These are phyloP conservation scores for Aspergillus sp. DNA, from an alignment of 2,329 filamentous ascomycete genomes.

Conservation along the genomic window DNA sequence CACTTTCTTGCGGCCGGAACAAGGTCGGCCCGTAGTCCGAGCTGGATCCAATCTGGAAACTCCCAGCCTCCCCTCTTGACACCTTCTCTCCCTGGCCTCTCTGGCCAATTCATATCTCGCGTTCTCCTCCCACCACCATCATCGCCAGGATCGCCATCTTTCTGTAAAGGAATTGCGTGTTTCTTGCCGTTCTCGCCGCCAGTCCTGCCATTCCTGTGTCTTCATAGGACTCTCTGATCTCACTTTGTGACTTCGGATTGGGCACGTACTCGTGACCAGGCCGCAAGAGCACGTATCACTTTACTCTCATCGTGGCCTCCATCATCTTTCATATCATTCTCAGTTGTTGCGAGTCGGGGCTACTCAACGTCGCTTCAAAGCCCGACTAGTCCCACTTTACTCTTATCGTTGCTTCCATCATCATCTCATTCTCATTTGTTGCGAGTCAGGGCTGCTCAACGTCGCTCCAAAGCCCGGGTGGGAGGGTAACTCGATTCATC, in stretches of 20 bases:
- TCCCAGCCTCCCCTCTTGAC: not conserved
- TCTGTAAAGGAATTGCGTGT: conserved; percentile 13
- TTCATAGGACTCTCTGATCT: conserved; percentile 25
- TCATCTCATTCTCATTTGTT: conserved; percentile 10
- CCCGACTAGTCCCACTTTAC: conserved; percentile 21
- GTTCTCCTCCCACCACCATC: not conserved
- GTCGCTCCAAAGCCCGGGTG: conserved; percentile 24
- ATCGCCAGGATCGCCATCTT: not conserved
- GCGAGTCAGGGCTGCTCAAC: conserved; percentile 27
- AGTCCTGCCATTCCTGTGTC: conserved; percentile 27
- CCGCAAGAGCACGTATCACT: conserved; percentile 19
- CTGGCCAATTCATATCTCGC: not conserved
- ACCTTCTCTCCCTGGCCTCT: not conserved
- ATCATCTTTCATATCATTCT: conserved; percentile 8
- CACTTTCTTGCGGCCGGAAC: too few relatives aligned
- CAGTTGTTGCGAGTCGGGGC: conserved; percentile 23
- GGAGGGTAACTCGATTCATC: conserved; percentile 26
- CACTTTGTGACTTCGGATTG: conserved; percentile 21
- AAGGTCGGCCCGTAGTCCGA: too few relatives aligned
- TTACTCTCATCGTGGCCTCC: conserved; percentile 14
- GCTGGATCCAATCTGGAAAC: not conserved
- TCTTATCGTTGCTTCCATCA: conserved; percentile 11
- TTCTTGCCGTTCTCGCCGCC: conserved; percentile 21
- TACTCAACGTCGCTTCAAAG: conserved; percentile 23
- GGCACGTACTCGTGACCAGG: conserved; percentile 22